Evolutionary conservation across 2,329 filamentous ascomycete species (phyloP).

Genomic region (Pleoardoris graminearum): DNA sequence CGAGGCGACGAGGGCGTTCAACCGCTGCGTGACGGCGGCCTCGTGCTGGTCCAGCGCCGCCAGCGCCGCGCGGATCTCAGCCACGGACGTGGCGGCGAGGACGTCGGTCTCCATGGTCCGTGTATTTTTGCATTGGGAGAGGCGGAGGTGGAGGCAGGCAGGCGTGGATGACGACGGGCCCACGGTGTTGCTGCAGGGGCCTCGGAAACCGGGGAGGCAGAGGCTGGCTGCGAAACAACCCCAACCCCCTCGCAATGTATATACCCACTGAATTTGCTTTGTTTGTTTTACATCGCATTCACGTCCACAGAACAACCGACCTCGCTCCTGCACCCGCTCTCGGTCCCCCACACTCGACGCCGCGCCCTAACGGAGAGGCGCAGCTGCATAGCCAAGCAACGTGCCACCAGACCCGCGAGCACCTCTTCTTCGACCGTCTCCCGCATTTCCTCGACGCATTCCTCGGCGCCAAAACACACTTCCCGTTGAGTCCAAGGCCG

Average conservation of each 20-base stretch:
- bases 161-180: slow-evolving; percentile 20
- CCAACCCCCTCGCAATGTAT: not conserved
- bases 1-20: slow-evolving; percentile 76
- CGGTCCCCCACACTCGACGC: not conserved
- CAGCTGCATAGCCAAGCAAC: not conserved
- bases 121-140: not conserved
- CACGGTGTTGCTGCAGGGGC: slow-evolving; percentile 13
- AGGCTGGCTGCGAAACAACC: slow-evolving; percentile 4
- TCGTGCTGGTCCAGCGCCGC: slow-evolving; percentile 76
- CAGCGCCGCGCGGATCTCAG: slow-evolving; percentile 79
- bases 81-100: slow-evolving; percentile 71
- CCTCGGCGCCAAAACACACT: slow-evolving; percentile 12
- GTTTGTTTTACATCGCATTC: slow-evolving; percentile 2
- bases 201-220: slow-evolving; percentile 1
- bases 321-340: no score
- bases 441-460: not conserved
- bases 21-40: slow-evolving; percentile 69
- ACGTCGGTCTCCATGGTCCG: slow-evolving; percentile 36
- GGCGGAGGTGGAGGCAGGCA: not conserved
- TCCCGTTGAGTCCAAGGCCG: slow-evolving; percentile 3
- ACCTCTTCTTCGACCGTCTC: not conserved
- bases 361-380: not conserved
- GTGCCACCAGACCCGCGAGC: not conserved
- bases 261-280: slow-evolving; percentile 1
- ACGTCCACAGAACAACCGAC: not conserved